A percentile compares a stretch with the other conserved stretches of the same genome.
Evolutionary conservation across 2,329 filamentous ascomycete genomes (phyloP).

Genomic region (Aspergillus pseudoglaucus): DNA sequence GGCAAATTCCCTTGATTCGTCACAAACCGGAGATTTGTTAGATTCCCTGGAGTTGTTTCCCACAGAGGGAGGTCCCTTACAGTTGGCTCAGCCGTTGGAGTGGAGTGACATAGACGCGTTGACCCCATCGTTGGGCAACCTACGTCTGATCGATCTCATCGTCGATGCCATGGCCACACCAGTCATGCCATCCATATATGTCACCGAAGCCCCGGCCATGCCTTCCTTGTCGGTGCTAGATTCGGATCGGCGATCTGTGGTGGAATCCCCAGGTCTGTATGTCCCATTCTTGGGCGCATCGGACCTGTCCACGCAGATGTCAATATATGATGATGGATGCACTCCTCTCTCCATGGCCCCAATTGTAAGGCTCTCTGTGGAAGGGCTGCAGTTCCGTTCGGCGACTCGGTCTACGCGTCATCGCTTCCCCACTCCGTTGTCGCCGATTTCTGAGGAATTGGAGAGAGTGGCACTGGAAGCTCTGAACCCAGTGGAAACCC

Average conservation of each 20-base stretch:
- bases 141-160: neutral
- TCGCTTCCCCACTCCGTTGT: neutral
- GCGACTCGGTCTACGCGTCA: neutral
- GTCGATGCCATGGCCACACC: neutral
- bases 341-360: neutral
- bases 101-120: neutral
- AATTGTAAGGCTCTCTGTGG: neutral
- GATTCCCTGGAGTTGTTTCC: neutral
- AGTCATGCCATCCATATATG: neutral
- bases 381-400: neutral
- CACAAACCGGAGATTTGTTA: neutral
- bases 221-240: neutral
- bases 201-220: neutral
- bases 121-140: neutral
- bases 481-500: neutral
- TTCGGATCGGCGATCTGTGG: neutral
- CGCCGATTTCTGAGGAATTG: conserved; percentile 8
- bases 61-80: neutral
- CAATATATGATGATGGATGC: neutral
- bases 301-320: neutral
- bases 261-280: neutral
- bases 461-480: conserved; percentile 1
- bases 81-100: neutral
- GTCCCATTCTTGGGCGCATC: neutral
- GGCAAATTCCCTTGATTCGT: neutral